A percentile compares a stretch with the other conserved stretches of the same genome.
Evolutionary conservation across 192 early-diverging fungal genomes (phyloP).

Genomic region (Lobosporangium transversale): DNA sequence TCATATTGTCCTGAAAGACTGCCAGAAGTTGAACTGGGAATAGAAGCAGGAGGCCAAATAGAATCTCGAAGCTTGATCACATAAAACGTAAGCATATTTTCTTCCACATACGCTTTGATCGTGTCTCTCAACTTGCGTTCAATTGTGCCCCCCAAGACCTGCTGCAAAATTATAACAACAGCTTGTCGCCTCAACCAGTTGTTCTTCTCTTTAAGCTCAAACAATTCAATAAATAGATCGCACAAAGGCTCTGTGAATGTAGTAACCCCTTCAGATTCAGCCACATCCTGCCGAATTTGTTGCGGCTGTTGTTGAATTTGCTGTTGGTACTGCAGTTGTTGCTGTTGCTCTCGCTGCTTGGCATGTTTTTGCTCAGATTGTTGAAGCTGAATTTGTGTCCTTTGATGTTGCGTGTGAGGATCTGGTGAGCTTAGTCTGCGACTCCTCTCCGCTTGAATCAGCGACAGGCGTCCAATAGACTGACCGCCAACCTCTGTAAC

Average conservation of each 20-base stretch:
- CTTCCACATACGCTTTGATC: conserved; percentile 49
- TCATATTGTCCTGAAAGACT: conserved; percentile 20
- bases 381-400: conserved; percentile 17
- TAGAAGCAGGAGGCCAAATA: conserved; percentile 60
- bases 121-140: conserved; percentile 71
- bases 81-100: conserved; percentile 57
- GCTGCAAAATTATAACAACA: conserved; percentile 84
- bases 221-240: conserved; percentile 90
- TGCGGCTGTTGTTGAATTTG: conserved; percentile 25
- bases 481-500: neutral
- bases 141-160: conserved; percentile 87
- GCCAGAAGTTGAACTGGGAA: neutral
- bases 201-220: conserved; percentile 87
- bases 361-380: conserved; percentile 16
- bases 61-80: conserved; percentile 53
- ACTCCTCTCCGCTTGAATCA: conserved; percentile 12
- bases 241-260: conserved; percentile 77
- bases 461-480: neutral
- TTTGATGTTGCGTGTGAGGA: conserved; percentile 43
- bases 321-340: conserved; percentile 9
- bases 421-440: conserved; percentile 43
- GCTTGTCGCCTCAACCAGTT: conserved; percentile 92
- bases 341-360: conserved; percentile 5
- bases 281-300: conserved; percentile 16
- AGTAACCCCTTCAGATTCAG: conserved; percentile 52